These are phyloP conservation scores for Aspergillus olivimuriae DNA, from an alignment of 495 filamentous ascomycete species.

Conservation along the genomic window DNA sequence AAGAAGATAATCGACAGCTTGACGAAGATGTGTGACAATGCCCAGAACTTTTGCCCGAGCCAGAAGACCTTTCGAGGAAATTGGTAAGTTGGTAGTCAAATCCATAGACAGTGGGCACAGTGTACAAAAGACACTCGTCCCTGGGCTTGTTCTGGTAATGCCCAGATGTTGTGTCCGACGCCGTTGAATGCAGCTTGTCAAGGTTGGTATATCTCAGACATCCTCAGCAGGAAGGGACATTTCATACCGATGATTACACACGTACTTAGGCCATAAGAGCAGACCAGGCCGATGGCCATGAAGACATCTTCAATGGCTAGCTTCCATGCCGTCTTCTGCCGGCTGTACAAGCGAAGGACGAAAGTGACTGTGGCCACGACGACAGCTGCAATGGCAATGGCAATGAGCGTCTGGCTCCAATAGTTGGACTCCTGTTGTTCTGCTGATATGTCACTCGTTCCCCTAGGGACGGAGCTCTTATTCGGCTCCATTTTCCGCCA, in stretches of 20 bases:
- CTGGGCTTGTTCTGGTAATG: background rate
- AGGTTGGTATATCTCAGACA: background rate
- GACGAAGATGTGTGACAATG: conserved; percentile 5
- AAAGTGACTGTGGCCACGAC: background rate
- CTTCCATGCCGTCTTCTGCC: background rate
- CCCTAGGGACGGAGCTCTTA: too few relatives aligned
- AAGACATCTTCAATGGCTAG: conserved; percentile 2
- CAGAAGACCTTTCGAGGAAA: background rate
- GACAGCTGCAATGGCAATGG: background rate
- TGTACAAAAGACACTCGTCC: background rate
- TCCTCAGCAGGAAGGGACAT: background rate
- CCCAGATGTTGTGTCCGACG: conserved; percentile 1
- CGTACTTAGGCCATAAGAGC: conserved; percentile 2
- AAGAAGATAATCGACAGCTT: conserved; percentile 9
- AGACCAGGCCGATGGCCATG: conserved; percentile 4
- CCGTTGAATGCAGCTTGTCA: background rate
- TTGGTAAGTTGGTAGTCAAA: background rate
- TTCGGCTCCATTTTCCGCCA: too few relatives aligned
- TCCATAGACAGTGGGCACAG: background rate
- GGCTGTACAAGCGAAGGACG: conserved; percentile 4
- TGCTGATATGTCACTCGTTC: too few relatives aligned
- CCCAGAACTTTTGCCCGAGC: conserved; percentile 9
- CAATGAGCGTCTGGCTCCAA: conserved; percentile 3
- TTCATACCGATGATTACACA: conserved; percentile 7
- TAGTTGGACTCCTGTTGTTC: background rate